Evolutionary conservation across 2,329 filamentous ascomycete genomes (phyloP).

Genomic region (Dactylellina sp.): DNA sequence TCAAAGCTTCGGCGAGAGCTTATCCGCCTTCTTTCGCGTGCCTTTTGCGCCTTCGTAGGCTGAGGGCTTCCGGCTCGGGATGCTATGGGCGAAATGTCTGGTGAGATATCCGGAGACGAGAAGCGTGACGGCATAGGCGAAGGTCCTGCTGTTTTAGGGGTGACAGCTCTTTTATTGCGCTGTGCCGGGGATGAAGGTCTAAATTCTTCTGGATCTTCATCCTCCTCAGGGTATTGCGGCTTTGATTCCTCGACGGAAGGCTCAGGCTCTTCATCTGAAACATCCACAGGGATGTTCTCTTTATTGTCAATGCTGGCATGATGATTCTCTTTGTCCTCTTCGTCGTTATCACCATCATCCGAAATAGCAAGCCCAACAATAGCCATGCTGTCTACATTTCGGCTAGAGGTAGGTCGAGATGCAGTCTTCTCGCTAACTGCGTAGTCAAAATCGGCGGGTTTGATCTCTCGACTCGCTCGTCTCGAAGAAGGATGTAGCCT

Average conservation of each 20-base stretch:
- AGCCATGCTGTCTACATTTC: conserved; percentile 15
- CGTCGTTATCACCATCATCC: conserved; percentile 20
- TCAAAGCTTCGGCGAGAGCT: conserved; percentile 36
- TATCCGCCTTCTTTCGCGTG: conserved; percentile 28
- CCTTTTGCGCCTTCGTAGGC: conserved; percentile 3
- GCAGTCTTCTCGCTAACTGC: conserved; percentile 35
- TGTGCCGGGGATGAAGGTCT: conserved; percentile 23
- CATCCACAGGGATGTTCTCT: conserved; percentile 45
- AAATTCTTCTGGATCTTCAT: conserved; percentile 40
- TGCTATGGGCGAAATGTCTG: conserved; percentile 44
- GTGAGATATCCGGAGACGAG: conserved; percentile 47
- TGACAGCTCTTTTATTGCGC: conserved; percentile 20
- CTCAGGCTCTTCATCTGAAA: conserved; percentile 37
- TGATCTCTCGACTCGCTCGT: conserved; percentile 39
- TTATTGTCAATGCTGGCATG: conserved; percentile 47
- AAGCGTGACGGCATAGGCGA: conserved; percentile 44
- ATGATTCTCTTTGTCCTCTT: conserved; percentile 50
- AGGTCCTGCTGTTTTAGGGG: conserved; percentile 47
- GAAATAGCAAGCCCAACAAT: conserved; percentile 42
- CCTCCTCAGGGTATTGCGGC: conserved; percentile 20
- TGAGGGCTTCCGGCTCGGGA: conserved; percentile 36
- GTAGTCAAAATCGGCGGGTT: conserved; percentile 29
- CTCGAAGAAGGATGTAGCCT: conserved; percentile 40
- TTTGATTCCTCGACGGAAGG: not conserved
- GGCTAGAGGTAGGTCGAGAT: conserved; percentile 37